These are phyloP conservation scores for Stenocarpella maydis DNA, from an alignment of 2,329 filamentous ascomycete species.

Conservation along the genomic window DNA sequence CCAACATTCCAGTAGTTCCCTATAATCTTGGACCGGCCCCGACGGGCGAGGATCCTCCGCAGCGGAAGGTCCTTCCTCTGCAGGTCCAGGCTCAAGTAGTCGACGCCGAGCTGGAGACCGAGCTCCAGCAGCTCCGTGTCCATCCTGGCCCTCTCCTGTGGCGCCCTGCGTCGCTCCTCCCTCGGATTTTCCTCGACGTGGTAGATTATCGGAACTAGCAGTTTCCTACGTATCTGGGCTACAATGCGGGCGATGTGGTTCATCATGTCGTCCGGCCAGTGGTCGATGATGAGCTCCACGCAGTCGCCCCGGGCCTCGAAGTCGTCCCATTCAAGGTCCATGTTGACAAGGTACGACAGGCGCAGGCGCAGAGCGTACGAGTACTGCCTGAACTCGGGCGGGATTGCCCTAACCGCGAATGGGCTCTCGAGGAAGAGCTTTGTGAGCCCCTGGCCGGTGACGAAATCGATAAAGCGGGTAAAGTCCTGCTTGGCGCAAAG, in stretches of 20 bases:
- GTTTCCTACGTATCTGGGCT: conserved; percentile 62
- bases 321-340: conserved; percentile 58
- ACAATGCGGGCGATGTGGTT: conserved; percentile 63
- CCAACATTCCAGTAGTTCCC: conserved; percentile 62
- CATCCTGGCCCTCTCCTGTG: conserved; percentile 49
- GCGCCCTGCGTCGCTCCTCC: conserved; percentile 49
- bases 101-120: conserved; percentile 71
- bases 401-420: conserved; percentile 66
- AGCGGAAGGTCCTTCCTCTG: conserved; percentile 60
- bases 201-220: conserved; percentile 65
- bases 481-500: conserved; percentile 69
- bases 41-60: conserved; percentile 56
- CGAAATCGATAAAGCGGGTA: conserved; percentile 64
- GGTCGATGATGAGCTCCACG: conserved; percentile 67
- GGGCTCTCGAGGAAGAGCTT: conserved; percentile 65
- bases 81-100: conserved; percentile 71
- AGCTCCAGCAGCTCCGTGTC: conserved; percentile 69
- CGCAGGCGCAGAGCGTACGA: conserved; percentile 71
- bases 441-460: conserved; percentile 61
- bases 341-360: conserved; percentile 63
- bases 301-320: conserved; percentile 67
- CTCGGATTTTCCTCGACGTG: conserved; percentile 61
- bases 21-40: conserved; percentile 68
- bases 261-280: conserved; percentile 59
- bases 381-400: conserved; percentile 63